phyloP scores from a whole-genome alignment of 345 rosid species.

The Hibiscus trionum region DNA sequence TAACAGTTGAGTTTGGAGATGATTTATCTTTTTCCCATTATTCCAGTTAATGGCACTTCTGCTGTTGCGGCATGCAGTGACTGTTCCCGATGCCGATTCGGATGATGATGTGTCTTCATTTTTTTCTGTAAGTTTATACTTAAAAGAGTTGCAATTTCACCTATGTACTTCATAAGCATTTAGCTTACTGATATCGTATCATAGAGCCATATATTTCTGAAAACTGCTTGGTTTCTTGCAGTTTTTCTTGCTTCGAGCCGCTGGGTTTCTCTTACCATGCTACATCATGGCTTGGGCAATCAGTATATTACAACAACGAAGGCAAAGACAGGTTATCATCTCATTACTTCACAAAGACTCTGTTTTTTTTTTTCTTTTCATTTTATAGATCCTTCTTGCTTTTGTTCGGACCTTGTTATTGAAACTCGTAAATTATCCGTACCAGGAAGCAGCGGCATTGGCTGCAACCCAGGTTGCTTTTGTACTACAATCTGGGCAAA shows the following conservation, averaged over 20 bases:
- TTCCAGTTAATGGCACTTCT: conserved; percentile 75
- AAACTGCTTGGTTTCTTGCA: conserved; percentile 23
- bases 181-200: not conserved
- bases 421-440: conserved; percentile 11
- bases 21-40: conserved; percentile 4
- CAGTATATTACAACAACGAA: conserved; percentile 76
- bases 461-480: conserved; percentile 84
- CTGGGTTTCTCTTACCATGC: conserved; percentile 83
- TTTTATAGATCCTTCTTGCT: not conserved
- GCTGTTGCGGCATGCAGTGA: conserved; percentile 67
- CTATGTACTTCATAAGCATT: not conserved
- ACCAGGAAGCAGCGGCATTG: conserved; percentile 80
- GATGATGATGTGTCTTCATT: conserved; percentile 64
- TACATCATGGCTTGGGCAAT: conserved; percentile 99
- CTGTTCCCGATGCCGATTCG: conserved; percentile 54
- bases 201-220: not conserved
- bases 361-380: not conserved
- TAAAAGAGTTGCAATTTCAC: conserved; percentile 8
- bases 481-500: conserved; percentile 78
- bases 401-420: not conserved
- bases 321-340: conserved; percentile 75
- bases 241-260: conserved; percentile 82
- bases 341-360: not conserved
- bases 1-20: conserved; percentile 4
- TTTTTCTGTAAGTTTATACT: conserved; percentile 54